Percentiles rank a stretch among this genome's conserved stretches.
phyloP scores from a whole-genome alignment of 2,329 filamentous ascomycete species.

The Epichloe amarillans region DNA sequence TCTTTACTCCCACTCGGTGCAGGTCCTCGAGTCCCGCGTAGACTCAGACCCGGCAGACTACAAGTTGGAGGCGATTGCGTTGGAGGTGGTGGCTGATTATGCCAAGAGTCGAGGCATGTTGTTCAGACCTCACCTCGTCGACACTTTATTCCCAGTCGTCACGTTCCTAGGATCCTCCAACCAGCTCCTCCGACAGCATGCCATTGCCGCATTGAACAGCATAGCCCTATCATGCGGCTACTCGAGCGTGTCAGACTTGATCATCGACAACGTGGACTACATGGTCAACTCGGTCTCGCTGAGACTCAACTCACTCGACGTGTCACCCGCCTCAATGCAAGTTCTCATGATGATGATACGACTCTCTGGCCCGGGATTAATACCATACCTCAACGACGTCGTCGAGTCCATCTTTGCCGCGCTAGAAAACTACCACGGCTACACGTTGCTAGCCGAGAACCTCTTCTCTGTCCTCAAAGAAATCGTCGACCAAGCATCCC shows the following conservation, averaged over 20 bases:
- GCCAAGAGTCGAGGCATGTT: slow-evolving; percentile 50
- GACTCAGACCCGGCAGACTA: slow-evolving; percentile 45
- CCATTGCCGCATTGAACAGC: slow-evolving; percentile 69
- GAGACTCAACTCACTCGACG: slow-evolving; percentile 80
- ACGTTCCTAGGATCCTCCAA: slow-evolving; percentile 70
- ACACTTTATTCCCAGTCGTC: slow-evolving; percentile 81
- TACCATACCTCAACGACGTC: slow-evolving; percentile 86
- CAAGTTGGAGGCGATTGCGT: slow-evolving; percentile 62
- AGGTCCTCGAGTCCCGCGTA: slow-evolving; percentile 41
- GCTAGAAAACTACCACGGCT: slow-evolving; percentile 90
- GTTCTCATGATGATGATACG: slow-evolving; percentile 91
- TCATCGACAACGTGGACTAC: slow-evolving; percentile 89
- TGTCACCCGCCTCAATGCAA: slow-evolving; percentile 80
- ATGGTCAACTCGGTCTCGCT: slow-evolving; percentile 86
- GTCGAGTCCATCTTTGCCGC: slow-evolving; percentile 84
- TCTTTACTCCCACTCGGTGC: slow-evolving; percentile 55
- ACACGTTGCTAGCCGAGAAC: slow-evolving; percentile 70
- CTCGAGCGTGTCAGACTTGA: slow-evolving; percentile 56
- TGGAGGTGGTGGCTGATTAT: slow-evolving; percentile 69
- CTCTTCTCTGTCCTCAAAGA: slow-evolving; percentile 74
- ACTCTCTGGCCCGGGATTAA: slow-evolving; percentile 64
- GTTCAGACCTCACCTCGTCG: slow-evolving; percentile 78
- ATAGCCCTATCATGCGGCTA: slow-evolving; percentile 70
- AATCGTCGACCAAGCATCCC: slow-evolving; percentile 70
- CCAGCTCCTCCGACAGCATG: slow-evolving; percentile 58